Base-by-base conservation (phyloP, 805 yeast genomes). In the Wickerhamiella dianesei region DNA sequence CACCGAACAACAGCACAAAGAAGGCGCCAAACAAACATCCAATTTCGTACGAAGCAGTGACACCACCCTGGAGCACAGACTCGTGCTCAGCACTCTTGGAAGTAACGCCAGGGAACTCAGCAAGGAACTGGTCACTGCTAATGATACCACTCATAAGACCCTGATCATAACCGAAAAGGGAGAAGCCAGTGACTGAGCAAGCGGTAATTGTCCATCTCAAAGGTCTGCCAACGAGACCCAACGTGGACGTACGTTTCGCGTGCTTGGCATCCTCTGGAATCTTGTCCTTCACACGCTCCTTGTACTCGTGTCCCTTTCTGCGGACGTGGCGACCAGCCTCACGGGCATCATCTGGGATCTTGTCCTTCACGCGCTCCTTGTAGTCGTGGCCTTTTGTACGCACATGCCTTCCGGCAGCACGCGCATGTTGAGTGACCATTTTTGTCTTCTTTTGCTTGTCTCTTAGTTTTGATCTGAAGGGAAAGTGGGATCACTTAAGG, bases 1-100 rank as follows among this genome's bases (percentile, higher is more conserved):
- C 85, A 64, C 87, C 89, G 47, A 68, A 61, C 50, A 69, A 67
- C 63, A 80, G 69, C 16, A 78, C 80, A 44, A 75, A 69, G 36
- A 81, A 56, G 6, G 88, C 84, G 53, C 89, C 88, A 53, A 73
- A 69, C 70, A 81, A 78, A 65, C 87, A 80, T 42, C 89, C 94
- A 40, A 82, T 56, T 41, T 82, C 88, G 56, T 81, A 82, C 37
- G 64, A 57, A 1, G 67, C 47, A 9, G 64, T 61, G 32, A 62
- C 80, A 16, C 81, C 83, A 67, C 87, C 88, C 65, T 80, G 86
- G 44, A 68, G 59, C 21, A 79, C 80, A 43, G 76, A 71, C 44
- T 78, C 75, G 54, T 77, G 79, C 45, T 59, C 53, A 8, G 49
- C 53, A 17, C 59, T 48, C 49, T 62, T 58, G 1, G 43, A 43